A percentile compares a stretch with the other conserved stretches of the same genome.
These are phyloP conservation scores for Brachypodium distachyon DNA, from an alignment of 202 grass and related monocot species.

Conservation along the genomic window DNA sequence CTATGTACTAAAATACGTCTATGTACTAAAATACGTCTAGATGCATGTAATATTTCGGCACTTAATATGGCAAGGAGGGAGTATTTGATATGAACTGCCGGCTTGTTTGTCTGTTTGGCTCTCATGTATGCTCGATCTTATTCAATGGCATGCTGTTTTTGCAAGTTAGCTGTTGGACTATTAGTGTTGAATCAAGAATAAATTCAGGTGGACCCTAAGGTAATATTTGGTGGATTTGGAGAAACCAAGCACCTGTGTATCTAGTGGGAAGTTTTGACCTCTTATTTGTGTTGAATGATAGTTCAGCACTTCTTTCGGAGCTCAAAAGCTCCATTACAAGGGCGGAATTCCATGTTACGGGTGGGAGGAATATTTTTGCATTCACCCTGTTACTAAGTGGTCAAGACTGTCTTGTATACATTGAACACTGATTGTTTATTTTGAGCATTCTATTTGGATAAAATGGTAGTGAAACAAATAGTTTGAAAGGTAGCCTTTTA, in stretches of 20 bases:
- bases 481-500: background rate
- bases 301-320: background rate
- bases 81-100: background rate
- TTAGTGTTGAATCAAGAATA: constrained; percentile 31
- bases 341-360: background rate
- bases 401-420: background rate
- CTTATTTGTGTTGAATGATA: background rate
- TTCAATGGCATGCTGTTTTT: background rate
- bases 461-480: constrained; percentile 5
- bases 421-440: background rate
- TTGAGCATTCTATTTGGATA: background rate
- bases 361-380: constrained; percentile 11
- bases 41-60: no score
- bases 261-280: background rate
- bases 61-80: no score
- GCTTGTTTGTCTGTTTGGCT: constrained; percentile 6
- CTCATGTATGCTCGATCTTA: constrained; percentile 12
- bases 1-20: no score
- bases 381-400: background rate
- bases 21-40: no score
- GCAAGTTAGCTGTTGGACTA: background rate
- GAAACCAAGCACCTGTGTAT: background rate
- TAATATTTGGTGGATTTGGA: constrained; percentile 4
- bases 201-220: constrained; percentile 18
- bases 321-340: background rate